Base-by-base conservation (phyloP, 2,329 filamentous ascomycete genomes). In the Metarhizium sp. region DNA sequence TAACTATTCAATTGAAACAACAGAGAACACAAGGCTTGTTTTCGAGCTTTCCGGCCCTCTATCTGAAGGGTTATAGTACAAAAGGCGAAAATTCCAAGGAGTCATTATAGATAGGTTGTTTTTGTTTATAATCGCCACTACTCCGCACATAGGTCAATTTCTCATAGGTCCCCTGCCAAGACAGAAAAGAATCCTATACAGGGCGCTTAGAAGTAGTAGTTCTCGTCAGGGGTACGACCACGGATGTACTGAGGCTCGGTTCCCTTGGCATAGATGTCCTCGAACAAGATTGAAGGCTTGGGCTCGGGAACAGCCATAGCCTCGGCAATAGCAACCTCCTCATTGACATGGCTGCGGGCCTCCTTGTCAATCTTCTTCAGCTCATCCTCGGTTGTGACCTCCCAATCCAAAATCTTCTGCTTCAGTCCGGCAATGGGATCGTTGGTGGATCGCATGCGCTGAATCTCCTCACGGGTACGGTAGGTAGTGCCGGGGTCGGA, bases 401-500 rank as follows among this genome's bases (percentile, higher is more conserved):
- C 84, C 94, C 94, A 99, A 76, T 99, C 94, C 57, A 99, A 78
- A 63, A 99, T 87, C 81, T 96, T 96, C 80, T 94, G 88, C 86
- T 97, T 97, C 65, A 99, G 85, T 58, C 94, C 94, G 67, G 92
- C 91, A 69, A 99, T 99, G 64, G 94, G 91, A 78, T 99, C 94
- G 77, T 97, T 90, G 77, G 94, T 99, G 66, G 88, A 95, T 69
- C 94, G 90, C 94, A 99, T 99, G 75, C 92, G 92, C 81, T 96
- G 92, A 70, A 99, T 96, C 79, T 99, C 94, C 80, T 99, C 94
- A 76, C 94, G 91, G 65, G 92, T 96, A 74, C 92, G 88, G 87
- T 99, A 99, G 67, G 94, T 97, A 74, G 94, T 99, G 73, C 94
- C 94, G 58, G 94, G 94, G 75, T 99, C 94, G 70, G 92, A 97